Evolutionary conservation across 1,284 basidiomycete species (phyloP), one percentile per base, ranked within the genome.

Genomic region (Puccinia hordei): DNA sequence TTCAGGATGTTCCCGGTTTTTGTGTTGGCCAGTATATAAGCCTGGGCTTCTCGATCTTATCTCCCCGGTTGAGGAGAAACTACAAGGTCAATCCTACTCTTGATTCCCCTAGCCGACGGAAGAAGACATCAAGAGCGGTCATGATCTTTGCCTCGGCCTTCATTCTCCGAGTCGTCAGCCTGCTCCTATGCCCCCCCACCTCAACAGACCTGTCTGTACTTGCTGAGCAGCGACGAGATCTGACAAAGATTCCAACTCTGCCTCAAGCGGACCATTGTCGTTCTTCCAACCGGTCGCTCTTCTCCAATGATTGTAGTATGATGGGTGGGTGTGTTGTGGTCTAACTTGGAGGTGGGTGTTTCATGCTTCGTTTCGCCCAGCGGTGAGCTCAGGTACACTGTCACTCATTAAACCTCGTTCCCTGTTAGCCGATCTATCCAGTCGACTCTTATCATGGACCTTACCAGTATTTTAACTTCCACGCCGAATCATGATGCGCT

Each of bases 271-370:
- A 24, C n/a, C n/a, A n/a, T 24, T 55, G 53, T 24, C 53, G 17
- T 49, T 15, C n/a, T n/a, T n/a, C 53, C 19, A n/a, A 27, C 53
- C 53, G 4, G 24, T 24, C n/a, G 22, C 22, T 24, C 24, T 10
- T 24, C 53, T n/a, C 53, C 24, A 55, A 55, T n/a, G 53, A 55
- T 55, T 55, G 19, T n/a, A 55, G 53, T n/a, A 55, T 55, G 53
- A 55, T 55, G 53, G 53, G 53, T 19, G 53, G 53, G n/a, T 55
- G 53, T 19, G 53, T 55, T 19, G 53, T 55, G 53, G 53, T 55
- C 53, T 55, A 13, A 55, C 24, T 55, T 10, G 8, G 17, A 49
- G 46, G 46, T n/a, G n/a, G n/a, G n/a, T 49, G 38, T 12, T 12
- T 41, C 38, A 24, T 55, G n/a, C 6, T 55, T n/a, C 12, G 53